Base-by-base conservation (phyloP, 2,329 filamentous ascomycete species). In the Colletotrichum theobromicola region DNA sequence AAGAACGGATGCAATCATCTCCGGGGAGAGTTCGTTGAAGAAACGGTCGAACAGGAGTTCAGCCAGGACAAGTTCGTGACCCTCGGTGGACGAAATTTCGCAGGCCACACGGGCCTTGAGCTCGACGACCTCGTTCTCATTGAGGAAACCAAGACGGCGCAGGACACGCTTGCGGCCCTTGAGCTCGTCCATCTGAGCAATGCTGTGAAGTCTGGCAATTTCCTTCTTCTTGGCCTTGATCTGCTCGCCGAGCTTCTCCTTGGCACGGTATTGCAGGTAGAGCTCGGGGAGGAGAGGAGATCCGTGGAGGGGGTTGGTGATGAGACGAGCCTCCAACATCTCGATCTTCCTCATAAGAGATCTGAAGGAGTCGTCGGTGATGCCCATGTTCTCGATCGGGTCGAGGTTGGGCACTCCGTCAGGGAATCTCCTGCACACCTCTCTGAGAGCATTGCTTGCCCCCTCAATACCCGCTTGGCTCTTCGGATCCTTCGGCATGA, bases 101-200 rank as follows among this genome's bases (percentile, higher is more conserved):
- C 97, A 99, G 3, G 97, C 97, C 4, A 98, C 97, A 70, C 97
- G 94, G 13, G 96, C 97, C 86, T 99, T 99, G 80, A 98, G 91
- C 86, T 98, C 94, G 10, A 99, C 96, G 2, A 99, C 96, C 82
- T 98, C 97, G 67, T 92, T 91, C 75, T 98, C 97, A 82, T 98
- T 97, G 85, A 98, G 97, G 85, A 99, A 99, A 6, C 94, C 95
- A 13, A 99, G 91, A 68, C 97, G 95, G 61, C 97, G 95, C 34
- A 99, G 90, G 6, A 99, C 97, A 78, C 97, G 94, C 87, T 98
- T 99, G 76, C 97, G 93, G 77, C 94, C 95, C 87, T 98, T 98
- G 75, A 99, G 90, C 84, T 99, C 97, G 79, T 99, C 97, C 76
- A 98, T 90, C 83, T 99, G 96, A 73, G 97, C 93, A 73, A 98